Conservation (phyloP, 2,329 filamentous ascomycete species). For the Colletotrichum limetticola region DNA sequence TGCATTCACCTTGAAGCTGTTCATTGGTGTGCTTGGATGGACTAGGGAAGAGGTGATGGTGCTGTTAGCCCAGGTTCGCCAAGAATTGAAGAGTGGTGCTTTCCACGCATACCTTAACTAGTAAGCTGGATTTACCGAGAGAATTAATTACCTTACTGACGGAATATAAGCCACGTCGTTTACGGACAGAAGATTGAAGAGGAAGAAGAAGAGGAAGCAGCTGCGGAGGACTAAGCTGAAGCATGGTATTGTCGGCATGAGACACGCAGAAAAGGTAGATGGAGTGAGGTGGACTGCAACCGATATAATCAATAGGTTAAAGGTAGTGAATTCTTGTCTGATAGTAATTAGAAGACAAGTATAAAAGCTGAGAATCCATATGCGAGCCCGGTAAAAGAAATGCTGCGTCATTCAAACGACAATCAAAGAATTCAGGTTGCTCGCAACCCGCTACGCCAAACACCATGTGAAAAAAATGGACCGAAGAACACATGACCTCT, state of each 20-base stretch:
- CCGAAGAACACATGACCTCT: background rate
- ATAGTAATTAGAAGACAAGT: background rate
- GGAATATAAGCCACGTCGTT: conserved; percentile 22
- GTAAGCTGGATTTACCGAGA: background rate
- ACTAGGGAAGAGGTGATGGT: conserved; percentile 40
- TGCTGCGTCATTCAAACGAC: no score
- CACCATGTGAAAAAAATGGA: background rate
- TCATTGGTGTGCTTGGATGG: conserved; percentile 46
- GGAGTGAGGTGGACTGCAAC: background rate
- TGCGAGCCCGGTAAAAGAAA: background rate
- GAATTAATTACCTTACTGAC: background rate
- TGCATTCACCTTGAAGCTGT: conserved; percentile 40
- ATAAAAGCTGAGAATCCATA: background rate
- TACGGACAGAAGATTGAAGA: conserved; percentile 30
- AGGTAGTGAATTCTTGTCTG: background rate
- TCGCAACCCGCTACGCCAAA: background rate
- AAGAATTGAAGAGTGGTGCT: conserved; percentile 41
- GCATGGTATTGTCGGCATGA: no score
- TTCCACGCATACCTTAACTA: conserved; percentile 35
- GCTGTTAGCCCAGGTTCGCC: conserved; percentile 42
- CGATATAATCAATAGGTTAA: background rate
- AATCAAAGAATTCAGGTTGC: no score
- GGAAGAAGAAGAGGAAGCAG: background rate
- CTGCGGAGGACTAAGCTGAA: background rate
- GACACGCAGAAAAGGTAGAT: no score